phyloP scores from a whole-genome alignment of 1,139 yeast genomes.

The Blastobotrys malaysiensis region DNA sequence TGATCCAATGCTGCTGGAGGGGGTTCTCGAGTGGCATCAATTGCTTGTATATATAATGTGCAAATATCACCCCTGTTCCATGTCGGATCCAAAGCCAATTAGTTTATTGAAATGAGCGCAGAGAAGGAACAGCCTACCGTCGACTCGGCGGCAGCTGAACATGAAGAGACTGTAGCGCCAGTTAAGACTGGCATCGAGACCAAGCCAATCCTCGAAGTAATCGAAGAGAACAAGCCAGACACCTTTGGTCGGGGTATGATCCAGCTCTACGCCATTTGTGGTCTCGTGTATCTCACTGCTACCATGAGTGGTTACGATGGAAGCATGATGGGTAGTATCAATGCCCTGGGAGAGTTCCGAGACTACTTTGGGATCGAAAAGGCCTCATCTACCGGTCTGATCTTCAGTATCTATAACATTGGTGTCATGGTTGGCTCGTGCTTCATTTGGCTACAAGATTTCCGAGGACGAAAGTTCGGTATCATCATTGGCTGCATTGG shows the following conservation, averaged over 20 bases:
- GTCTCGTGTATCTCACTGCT: slow-evolving; percentile 10
- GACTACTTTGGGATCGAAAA: slow-evolving; percentile 9
- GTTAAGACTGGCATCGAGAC: slow-evolving; percentile 1
- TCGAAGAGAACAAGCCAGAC: slow-evolving; percentile 6
- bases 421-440: slow-evolving; percentile 19
- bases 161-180: neutral
- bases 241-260: slow-evolving; percentile 10
- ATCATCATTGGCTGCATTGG: slow-evolving; percentile 14
- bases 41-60: neutral
- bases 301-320: slow-evolving; percentile 17
- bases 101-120: neutral
- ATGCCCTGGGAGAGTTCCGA: slow-evolving; percentile 11
- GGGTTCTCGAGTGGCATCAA: neutral
- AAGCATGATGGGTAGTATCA: slow-evolving; percentile 12
- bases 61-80: neutral
- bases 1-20: neutral
- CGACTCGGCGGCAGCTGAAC: neutral
- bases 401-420: slow-evolving; percentile 14
- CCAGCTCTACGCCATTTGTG: slow-evolving; percentile 8
- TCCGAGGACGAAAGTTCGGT: slow-evolving; percentile 12
- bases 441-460: slow-evolving; percentile 9
- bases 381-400: slow-evolving; percentile 12
- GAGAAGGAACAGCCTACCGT: neutral
- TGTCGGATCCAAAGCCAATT: neutral
- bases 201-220: slow-evolving; percentile 4